A percentile compares a stretch with the other conserved stretches of the same genome.
Evolutionary conservation across 2,329 filamentous ascomycete genomes (phyloP).

Genomic region (Penicillium capsulatum): DNA sequence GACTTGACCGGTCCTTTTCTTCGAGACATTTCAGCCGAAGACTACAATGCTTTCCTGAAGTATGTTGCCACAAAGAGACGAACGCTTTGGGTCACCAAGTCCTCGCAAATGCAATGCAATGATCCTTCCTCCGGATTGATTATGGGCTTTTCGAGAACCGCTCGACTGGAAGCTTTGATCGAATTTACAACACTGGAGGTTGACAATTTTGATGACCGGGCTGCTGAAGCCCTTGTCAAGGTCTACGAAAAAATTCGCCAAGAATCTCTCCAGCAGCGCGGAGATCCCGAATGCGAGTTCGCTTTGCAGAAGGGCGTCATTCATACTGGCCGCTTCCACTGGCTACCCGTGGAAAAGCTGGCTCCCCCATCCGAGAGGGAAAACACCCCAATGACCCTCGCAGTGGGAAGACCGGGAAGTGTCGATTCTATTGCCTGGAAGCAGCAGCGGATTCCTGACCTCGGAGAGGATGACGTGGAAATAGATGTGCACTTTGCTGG

Average conservation of each 20-base stretch:
- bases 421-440: too few relatives aligned
- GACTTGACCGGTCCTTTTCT: constrained; percentile 14
- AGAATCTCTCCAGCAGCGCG: not conserved
- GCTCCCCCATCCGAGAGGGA: too few relatives aligned
- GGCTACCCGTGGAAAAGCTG: too few relatives aligned
- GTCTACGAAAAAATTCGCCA: constrained; percentile 7
- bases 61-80: too few relatives aligned
- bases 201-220: constrained; percentile 5
- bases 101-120: constrained; percentile 7
- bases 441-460: not conserved
- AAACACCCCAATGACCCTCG: too few relatives aligned
- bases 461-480: not conserved
- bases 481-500: constrained; percentile 18
- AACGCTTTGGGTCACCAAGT: constrained; percentile 10
- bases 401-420: too few relatives aligned
- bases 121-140: constrained; percentile 12
- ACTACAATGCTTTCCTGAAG: not conserved
- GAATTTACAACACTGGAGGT: constrained; percentile 12
- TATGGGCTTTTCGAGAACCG: constrained; percentile 10
- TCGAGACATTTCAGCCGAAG: not conserved
- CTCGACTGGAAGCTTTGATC: constrained; percentile 8
- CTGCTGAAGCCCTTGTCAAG: constrained; percentile 2
- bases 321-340: constrained; percentile 10
- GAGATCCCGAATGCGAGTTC: constrained; percentile 13
- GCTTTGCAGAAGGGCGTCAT: constrained; percentile 7